Evolutionary conservation across 2,329 filamentous ascomycete species (phyloP).

Genomic region (Penicillium sclerotiorum): DNA sequence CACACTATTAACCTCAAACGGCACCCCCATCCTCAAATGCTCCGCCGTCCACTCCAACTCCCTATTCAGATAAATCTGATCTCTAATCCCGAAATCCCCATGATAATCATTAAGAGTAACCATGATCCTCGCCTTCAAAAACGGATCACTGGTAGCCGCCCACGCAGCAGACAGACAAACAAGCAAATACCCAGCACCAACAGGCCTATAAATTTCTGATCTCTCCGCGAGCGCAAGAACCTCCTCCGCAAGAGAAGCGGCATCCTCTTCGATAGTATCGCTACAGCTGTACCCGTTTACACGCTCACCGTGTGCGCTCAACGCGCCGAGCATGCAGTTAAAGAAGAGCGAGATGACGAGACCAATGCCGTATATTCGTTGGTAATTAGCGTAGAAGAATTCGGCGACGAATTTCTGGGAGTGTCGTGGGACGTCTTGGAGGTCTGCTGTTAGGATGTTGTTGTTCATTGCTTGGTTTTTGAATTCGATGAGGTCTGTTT

Average conservation of each 20-base stretch:
- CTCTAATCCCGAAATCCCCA: constrained; percentile 22
- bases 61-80: background rate
- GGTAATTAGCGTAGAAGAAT: constrained; percentile 32
- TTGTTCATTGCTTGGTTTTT: constrained; percentile 17
- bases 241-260: constrained; percentile 26
- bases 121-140: constrained; percentile 19
- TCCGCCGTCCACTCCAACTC: constrained; percentile 14
- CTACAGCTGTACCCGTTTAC: background rate
- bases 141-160: constrained; percentile 24
- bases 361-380: constrained; percentile 37
- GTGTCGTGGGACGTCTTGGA: background rate
- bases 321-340: constrained; percentile 34
- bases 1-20: background rate
- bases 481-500: constrained; percentile 17
- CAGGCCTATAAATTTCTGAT: constrained; percentile 31
- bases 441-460: background rate
- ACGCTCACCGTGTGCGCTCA: constrained; percentile 26
- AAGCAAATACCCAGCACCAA: constrained; percentile 35
- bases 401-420: constrained; percentile 4
- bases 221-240: constrained; percentile 31
- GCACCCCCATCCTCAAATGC: constrained; percentile 14
- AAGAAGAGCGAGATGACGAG: constrained; percentile 35
- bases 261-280: constrained; percentile 14
- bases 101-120: constrained; percentile 28
- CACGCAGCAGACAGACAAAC: constrained; percentile 31